Percentiles rank a stretch among this genome's conserved stretches.
Evolutionary conservation across 345 rosid species (phyloP).

Genomic region (Ailanthus altissimus): DNA sequence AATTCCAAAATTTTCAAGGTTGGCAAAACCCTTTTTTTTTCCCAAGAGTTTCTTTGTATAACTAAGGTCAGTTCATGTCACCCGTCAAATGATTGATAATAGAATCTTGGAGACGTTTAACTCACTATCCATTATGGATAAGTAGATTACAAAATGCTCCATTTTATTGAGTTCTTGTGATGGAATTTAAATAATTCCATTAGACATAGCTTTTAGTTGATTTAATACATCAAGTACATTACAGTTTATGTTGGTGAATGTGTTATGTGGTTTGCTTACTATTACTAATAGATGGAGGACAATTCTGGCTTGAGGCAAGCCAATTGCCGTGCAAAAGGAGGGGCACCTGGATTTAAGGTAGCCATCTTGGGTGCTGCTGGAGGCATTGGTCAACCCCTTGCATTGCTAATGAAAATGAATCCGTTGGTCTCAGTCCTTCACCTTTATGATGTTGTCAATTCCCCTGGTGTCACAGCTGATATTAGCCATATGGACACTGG

Average conservation of each 20-base stretch:
- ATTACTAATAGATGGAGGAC: constrained; percentile 46
- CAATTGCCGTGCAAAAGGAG: constrained; percentile 72
- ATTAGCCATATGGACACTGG: constrained; percentile 87
- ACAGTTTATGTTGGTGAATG: neutral
- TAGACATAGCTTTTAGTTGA: neutral
- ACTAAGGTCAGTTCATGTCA: neutral
- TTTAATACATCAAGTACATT: neutral
- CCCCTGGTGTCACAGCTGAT: constrained; percentile 90
- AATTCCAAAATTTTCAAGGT: no score
- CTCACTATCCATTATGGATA: no score
- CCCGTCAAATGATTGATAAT: neutral
- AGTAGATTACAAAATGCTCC: no score
- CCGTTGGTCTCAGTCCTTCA: constrained; percentile 85
- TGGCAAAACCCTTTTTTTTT: no score
- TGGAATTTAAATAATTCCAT: neutral
- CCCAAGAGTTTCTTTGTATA: neutral
- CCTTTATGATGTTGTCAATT: constrained; percentile 77
- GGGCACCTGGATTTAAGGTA: constrained; percentile 73
- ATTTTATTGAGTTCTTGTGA: no score
- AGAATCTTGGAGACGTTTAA: neutral
- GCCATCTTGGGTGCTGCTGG: constrained; percentile 85
- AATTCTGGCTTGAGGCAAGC: constrained; percentile 41
- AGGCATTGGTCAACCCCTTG: constrained; percentile 73
- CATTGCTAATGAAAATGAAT: constrained; percentile 72
- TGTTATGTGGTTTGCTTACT: constrained; percentile 10